phyloP scores from a whole-genome alignment of 2,329 filamentous ascomycete genomes.

The Talaromyces sp. region DNA sequence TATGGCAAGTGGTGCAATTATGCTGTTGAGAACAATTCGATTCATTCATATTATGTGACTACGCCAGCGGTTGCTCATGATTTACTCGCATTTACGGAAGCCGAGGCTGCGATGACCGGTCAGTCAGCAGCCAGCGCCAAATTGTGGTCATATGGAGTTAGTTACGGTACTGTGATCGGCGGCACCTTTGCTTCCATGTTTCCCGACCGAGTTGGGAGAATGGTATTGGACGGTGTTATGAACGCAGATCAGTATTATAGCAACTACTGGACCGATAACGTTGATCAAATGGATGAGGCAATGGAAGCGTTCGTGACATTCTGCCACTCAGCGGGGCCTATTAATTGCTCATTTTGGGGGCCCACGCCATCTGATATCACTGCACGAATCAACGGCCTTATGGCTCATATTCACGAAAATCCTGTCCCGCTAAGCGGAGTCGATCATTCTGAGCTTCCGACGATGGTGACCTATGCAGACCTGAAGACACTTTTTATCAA shows the following conservation, averaged over 20 bases:
- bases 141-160: constrained; percentile 56
- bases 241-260: constrained; percentile 52
- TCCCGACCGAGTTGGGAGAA: constrained; percentile 43
- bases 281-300: constrained; percentile 59
- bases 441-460: constrained; percentile 37
- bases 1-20: constrained; percentile 24
- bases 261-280: constrained; percentile 51
- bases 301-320: constrained; percentile 57
- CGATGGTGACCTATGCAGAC: constrained; percentile 55
- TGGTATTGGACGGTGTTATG: constrained; percentile 48
- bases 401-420: constrained; percentile 20
- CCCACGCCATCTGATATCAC: constrained; percentile 39
- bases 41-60: constrained; percentile 19
- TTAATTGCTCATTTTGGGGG: constrained; percentile 22
- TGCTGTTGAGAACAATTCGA: constrained; percentile 16
- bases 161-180: constrained; percentile 52
- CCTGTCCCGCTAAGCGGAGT: constrained; percentile 43
- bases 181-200: constrained; percentile 51
- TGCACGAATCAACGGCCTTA: constrained; percentile 47
- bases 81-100: constrained; percentile 31
- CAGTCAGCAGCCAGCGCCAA: constrained; percentile 23
- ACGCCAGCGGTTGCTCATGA: constrained; percentile 18
- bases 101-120: constrained; percentile 41
- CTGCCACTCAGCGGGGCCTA: constrained; percentile 54
- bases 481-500: constrained; percentile 49